A percentile compares a stretch with the other conserved stretches of the same genome.
Conservation (phyloP, 1,284 basidiomycete genomes). For the Exobasidium rhododendri region DNA sequence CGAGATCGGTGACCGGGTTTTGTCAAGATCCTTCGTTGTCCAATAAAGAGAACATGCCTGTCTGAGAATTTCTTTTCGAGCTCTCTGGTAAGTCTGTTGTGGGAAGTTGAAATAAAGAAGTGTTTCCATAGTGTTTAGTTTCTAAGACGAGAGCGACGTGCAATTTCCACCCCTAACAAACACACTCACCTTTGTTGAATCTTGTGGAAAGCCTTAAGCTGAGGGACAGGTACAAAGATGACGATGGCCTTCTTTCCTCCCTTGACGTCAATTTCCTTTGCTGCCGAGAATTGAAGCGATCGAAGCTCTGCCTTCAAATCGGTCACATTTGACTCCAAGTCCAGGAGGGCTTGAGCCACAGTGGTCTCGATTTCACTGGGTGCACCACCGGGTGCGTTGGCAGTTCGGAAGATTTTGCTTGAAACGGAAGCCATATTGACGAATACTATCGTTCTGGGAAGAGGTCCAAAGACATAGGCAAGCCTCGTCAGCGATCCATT, state of each 20-base stretch:
- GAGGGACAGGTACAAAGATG: conserved; percentile 95
- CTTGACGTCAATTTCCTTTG: conserved; percentile 97
- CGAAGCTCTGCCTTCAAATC: conserved; percentile 95
- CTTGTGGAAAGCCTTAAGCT: conserved; percentile 98
- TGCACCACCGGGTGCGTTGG: conserved; percentile 80
- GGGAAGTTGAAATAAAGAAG: background rate
- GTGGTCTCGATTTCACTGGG: conserved; percentile 88
- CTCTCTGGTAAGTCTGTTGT: conserved; percentile 84
- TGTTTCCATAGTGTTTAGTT: background rate
- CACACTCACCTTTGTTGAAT: conserved; percentile 89
- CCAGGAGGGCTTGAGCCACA: conserved; percentile 93
- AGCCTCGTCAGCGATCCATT: too few relatives aligned
- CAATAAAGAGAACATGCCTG: conserved; percentile 96
- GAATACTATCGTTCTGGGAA: conserved; percentile 15
- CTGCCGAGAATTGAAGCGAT: conserved; percentile 92
- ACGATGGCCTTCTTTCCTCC: conserved; percentile 97
- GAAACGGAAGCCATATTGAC: conserved; percentile 50
- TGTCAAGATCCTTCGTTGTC: conserved; percentile 95
- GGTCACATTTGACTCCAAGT: conserved; percentile 96
- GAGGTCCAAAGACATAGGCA: background rate
- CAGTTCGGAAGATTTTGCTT: conserved; percentile 87
- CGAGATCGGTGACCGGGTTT: conserved; percentile 92
- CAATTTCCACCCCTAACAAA: too few relatives aligned
- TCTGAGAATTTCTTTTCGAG: conserved; percentile 99
- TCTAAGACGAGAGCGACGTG: background rate